Evolutionary conservation across 768 basidiomycete species (phyloP), one percentile per base, ranked within the genome.

Genomic region (Leccinum fibrillosum): DNA sequence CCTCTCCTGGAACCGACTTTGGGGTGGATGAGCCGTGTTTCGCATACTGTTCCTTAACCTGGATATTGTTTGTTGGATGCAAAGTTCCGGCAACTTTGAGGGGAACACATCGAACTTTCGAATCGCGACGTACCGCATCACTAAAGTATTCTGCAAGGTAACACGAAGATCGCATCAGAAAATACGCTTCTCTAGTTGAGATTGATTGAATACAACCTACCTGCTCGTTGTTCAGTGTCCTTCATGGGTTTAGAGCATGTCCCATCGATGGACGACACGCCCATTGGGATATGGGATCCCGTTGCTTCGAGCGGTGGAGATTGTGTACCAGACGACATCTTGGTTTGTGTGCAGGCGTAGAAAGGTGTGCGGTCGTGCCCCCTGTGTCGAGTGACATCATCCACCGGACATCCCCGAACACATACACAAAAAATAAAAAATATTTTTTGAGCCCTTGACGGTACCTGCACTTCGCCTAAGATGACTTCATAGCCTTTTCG

Each of bases 301-400:
- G 79, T 79, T 13, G 76, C 76, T 66, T 80, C 80, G 49, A 82
- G 78, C 21, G 82, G 81, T 8, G 82, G 82, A n/a, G 83, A 83
- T 37, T 83, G 76, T 2, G 82, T 82, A 32, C 82, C 82, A 55
- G 69, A 65, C 19, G 68, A 30, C 66, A 66, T 68, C 13, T 25
- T 42, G 2, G 42, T 59, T 28, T 4, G 54, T 17, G 39, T 30
- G 21, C 26, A 50, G 45, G 35, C 26, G 5, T 13, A 10, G 53
- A 11, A 2, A 8, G n/a, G 25, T 28, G 15, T 25, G 2, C 1
- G 17, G 30, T 32, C 30, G 35, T 35, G 11, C 15, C 32, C 13
- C 52, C 55, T 62, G 13, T 57, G 9, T 44, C 12, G 30, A 5
- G 30, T 71, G 69, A 72, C 70, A 70, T 72, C 70, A 71, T 62